Conservation (phyloP, 2,329 filamentous ascomycete species). For the Aspergillus luchuensis region DNA sequence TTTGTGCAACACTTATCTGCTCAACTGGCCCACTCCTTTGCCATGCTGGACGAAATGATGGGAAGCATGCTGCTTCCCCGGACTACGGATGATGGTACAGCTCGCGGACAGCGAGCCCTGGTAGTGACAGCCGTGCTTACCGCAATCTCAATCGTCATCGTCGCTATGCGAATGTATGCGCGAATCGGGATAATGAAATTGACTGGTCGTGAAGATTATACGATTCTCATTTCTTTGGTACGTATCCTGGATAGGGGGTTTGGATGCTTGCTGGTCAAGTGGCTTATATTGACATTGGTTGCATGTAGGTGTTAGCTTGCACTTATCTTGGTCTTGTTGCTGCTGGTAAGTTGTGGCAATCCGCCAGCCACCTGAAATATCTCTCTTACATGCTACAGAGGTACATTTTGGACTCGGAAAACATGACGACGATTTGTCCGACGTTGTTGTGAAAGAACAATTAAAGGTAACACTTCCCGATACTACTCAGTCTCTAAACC, state of each 20-base stretch:
- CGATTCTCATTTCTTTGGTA: constrained; percentile 32
- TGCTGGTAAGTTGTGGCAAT: constrained; percentile 25
- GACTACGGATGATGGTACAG: constrained; percentile 19
- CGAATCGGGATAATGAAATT: constrained; percentile 33
- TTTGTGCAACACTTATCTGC: constrained; percentile 10
- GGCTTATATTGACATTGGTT: not conserved
- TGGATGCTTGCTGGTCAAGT: too few species aligned
- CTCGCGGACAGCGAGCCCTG: constrained; percentile 31
- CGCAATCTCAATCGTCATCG: constrained; percentile 24
- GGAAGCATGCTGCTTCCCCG: constrained; percentile 23
- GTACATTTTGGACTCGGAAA: constrained; percentile 30
- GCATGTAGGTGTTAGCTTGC: constrained; percentile 25
- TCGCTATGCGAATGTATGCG: constrained; percentile 34
- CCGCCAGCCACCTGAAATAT: not conserved
- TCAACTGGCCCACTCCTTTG: constrained; percentile 12
- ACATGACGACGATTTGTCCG: constrained; percentile 24
- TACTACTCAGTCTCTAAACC: not conserved
- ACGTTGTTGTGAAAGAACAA: constrained; percentile 23
- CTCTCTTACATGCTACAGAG: constrained; percentile 25
- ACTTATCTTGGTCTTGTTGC: constrained; percentile 33
- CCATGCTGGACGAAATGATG: constrained; percentile 20
- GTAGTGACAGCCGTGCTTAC: constrained; percentile 37
- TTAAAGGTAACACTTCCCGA: constrained; percentile 25
- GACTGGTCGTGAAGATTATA: constrained; percentile 39
- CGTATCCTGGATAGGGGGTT: not conserved